Base-by-base conservation (phyloP, 2,329 filamentous ascomycete species). In the Ascochyta rabiei region DNA sequence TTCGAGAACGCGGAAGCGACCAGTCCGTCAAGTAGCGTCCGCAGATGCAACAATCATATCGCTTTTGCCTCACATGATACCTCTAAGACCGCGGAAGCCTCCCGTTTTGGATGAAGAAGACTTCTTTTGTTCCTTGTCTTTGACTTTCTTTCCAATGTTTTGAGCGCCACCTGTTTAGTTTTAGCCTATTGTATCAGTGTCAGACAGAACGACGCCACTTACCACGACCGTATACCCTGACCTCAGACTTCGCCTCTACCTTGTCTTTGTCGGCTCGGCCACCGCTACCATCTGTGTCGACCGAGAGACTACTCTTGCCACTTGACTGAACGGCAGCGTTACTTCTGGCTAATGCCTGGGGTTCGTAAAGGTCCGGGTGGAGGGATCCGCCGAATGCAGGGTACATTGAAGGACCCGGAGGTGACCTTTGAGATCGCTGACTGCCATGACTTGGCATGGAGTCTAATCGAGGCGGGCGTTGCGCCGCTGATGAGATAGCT, bases 221-320 rank as follows among this genome's bases (percentile, higher is more conserved):
- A 84, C 83, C 83, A 77, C 83, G 75, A 43, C 83, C 82, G 64
- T 81, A 83, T 19, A 83, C 75, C 49, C 83, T 73, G 16, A 81
- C 73, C 60, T 84, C 80, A 49, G 78, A 79, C 48, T 79, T 78
- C 10, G 77, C 69, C 38, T 76, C 77, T 2, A 80, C 78, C 62
- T 79, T 83, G 10, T 76, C 72, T 62, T 77, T 79, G 45, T 74
- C 74, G 2, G 59, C 62, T 38, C 69, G 65, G 47, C 70, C 59
- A 42, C 70, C 64, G 66, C 76, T 71, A 45, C 71, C 64, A 37
- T 65, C 70, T 1, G 73, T 73, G 13, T 73, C 74, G 9, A 72
- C 68, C 13, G 77, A 79, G 50, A 70, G 76, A 34, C 71, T 73
- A 43, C 78, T 80, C 60, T 76, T 73, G 28, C 68, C 70, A 41